Conservation (phyloP, 768 basidiomycete genomes). For the Piloderma croceum region DNA sequence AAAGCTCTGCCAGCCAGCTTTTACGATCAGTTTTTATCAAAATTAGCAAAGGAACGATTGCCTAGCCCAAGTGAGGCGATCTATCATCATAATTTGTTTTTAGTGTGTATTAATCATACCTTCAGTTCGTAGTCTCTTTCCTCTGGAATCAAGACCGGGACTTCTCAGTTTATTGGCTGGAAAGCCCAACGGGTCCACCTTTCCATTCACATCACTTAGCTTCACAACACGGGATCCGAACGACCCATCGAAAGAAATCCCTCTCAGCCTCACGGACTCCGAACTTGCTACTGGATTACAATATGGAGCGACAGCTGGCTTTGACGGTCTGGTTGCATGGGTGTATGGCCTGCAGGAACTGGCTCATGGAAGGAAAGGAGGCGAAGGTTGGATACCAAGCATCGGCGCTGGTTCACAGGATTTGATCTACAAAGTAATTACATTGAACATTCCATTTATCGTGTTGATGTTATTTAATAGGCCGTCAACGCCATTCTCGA, state of each 20-base stretch:
- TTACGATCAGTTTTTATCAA: conserved; percentile 59
- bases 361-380: conserved; percentile 56
- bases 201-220: conserved; percentile 81
- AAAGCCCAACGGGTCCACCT: conserved; percentile 85
- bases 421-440: conserved; percentile 72
- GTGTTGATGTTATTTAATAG: conserved; percentile 32
- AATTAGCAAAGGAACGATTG: conserved; percentile 52
- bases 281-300: conserved; percentile 70
- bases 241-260: conserved; percentile 38
- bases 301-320: conserved; percentile 68
- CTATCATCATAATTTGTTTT: conserved; percentile 1
- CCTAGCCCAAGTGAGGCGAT: conserved; percentile 55
- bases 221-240: conserved; percentile 53
- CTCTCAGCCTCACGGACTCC: conserved; percentile 48
- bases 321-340: conserved; percentile 63
- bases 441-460: background rate
- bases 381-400: conserved; percentile 69
- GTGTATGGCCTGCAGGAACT: conserved; percentile 63
- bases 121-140: conserved; percentile 64
- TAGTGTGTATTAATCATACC: conserved; percentile 3
- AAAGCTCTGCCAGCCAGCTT: conserved; percentile 41
- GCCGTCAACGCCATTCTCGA: conserved; percentile 67
- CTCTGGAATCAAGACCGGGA: conserved; percentile 72
- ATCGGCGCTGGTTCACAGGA: conserved; percentile 88
- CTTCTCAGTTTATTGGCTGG: conserved; percentile 82